Conservation (phyloP, 345 rosid species). For the Rhodamnia rubescens region DNA sequence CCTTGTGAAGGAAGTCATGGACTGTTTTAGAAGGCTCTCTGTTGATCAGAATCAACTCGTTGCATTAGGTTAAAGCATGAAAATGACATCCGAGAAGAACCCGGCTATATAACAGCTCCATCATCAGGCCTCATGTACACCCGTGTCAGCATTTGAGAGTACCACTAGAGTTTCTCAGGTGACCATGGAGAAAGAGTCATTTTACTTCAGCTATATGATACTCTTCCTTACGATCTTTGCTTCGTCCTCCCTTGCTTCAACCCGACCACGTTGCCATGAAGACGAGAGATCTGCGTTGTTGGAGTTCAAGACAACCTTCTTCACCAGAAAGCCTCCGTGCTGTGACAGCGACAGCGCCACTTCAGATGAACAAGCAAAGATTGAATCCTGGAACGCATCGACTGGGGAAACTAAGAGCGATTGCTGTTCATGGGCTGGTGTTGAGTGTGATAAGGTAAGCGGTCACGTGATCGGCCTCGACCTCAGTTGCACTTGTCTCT, state of each 20-base stretch:
- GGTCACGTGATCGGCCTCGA: not conserved
- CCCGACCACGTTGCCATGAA: not conserved
- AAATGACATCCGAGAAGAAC: too few species aligned
- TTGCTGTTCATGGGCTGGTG: not conserved
- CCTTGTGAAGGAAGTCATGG: too few species aligned
- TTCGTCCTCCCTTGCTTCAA: not conserved
- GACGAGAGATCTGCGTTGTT: not conserved
- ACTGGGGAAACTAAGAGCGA: not conserved
- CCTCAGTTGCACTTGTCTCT: not conserved
- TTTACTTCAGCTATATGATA: not conserved
- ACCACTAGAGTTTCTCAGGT: not conserved
- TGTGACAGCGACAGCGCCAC: too few species aligned
- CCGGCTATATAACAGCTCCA: not conserved
- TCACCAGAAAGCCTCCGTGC: not conserved
- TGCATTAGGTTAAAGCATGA: too few species aligned
- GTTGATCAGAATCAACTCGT: too few species aligned
- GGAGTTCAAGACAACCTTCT: not conserved
- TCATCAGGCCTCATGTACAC: not conserved
- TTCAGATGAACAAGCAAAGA: accelerated
- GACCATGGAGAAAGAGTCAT: not conserved
- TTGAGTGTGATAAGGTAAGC: not conserved
- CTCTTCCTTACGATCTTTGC: not conserved
- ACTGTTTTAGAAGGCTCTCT: too few species aligned
- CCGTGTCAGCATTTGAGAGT: not conserved
- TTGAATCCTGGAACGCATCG: not conserved